These are phyloP conservation scores for Sporothrix variecibatus DNA, from an alignment of 2,329 filamentous ascomycete genomes.

Conservation along the genomic window DNA sequence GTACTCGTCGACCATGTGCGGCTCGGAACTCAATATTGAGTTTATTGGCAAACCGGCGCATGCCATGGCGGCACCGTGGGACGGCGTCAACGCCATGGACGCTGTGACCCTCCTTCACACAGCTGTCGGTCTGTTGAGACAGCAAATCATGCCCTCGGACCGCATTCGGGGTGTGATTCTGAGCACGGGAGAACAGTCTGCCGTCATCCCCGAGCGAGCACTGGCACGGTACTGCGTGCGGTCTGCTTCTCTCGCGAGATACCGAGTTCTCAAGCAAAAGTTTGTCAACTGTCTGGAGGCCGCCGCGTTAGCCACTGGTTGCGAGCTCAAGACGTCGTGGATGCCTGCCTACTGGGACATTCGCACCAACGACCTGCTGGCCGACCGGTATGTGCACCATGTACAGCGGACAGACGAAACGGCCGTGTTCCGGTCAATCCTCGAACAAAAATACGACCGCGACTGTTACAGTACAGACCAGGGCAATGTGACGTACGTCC, in stretches of 20 bases:
- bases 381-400: neutral
- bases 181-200: neutral
- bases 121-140: constrained; percentile 5
- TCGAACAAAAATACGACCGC: neutral
- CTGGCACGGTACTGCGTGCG: neutral
- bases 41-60: constrained; percentile 9
- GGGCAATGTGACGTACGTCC: neutral
- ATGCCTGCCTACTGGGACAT: neutral
- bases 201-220: neutral
- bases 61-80: constrained; percentile 14
- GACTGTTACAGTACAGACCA: neutral
- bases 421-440: neutral
- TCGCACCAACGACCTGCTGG: neutral
- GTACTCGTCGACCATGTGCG: neutral
- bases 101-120: neutral
- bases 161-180: neutral
- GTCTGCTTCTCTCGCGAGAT: neutral
- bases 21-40: neutral
- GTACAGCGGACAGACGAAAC: neutral
- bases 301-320: neutral
- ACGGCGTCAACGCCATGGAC: constrained; percentile 16
- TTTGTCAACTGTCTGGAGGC: neutral
- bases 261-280: neutral
- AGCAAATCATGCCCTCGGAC: neutral
- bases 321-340: neutral